These are phyloP conservation scores for Syzygium oleosum DNA, from an alignment of 345 rosid species.

Conservation along the genomic window DNA sequence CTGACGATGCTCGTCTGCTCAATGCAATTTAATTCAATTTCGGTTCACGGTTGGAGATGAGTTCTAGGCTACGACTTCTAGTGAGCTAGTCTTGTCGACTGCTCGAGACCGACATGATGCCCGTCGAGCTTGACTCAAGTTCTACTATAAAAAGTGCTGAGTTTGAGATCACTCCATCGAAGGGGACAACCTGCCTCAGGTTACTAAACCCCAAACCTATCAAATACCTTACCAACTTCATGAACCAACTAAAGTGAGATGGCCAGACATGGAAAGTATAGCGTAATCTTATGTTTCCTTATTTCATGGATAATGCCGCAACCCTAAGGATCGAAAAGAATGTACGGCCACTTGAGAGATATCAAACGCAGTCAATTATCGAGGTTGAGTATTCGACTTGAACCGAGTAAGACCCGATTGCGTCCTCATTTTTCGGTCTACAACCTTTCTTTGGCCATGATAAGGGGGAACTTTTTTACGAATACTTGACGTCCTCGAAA, in stretches of 20 bases:
- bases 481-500: not conserved
- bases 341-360: not conserved
- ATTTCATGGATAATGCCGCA: no score
- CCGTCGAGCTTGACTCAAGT: not conserved
- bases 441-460: not conserved
- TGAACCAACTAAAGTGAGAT: no score
- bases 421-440: not conserved
- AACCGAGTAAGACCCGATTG: not conserved
- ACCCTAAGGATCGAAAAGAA: no score
- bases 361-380: not conserved
- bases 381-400: not conserved
- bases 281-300: no score
- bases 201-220: no score
- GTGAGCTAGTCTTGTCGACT: not conserved
- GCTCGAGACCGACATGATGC: not conserved
- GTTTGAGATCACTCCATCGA: not conserved
- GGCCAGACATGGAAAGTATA: no score
- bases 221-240: no score
- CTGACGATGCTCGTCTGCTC: fast-evolving
- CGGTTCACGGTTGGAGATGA: not conserved
- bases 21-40: not conserved
- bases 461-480: fast-evolving
- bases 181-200: not conserved
- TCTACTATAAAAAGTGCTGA: no score
- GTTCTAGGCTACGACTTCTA: not conserved